Evolutionary conservation across 768 basidiomycete genomes (phyloP), one percentile per base, ranked within the genome.

Genomic region (Lactifluus piperatus): DNA sequence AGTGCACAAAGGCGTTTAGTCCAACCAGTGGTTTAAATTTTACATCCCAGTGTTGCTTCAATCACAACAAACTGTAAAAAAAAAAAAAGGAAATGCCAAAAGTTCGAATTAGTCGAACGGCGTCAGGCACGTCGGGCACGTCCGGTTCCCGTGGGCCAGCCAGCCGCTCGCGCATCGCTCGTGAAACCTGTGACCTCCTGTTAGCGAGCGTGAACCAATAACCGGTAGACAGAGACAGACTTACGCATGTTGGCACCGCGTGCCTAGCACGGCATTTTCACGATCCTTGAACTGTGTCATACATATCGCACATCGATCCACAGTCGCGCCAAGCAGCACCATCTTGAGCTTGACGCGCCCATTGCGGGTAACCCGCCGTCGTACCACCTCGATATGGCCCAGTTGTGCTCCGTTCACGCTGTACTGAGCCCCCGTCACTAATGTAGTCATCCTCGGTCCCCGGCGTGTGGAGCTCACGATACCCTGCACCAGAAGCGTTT

Each of bases 261-360:
- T 37, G 0, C 62, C 64, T 16, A 63, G 13, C 43, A 47, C 57
- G 2, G 51, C 64, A 30, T 34, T 60, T 36, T 65, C 63, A 27
- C 36, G 24, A 24, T 65, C 62, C 10, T 53, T 46, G 39, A 65
- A 65, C 54, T 65, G 64, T 36, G 29, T 58, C 57, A 29, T 39
- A 43, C 64, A 65, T 4, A 63, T 51, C 44, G 36, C 54, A 27
- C 64, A 65, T 18, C 64, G 57, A 44, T 65, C 64, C 39, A 65
- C 64, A 4, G 57, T 51, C 43, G 52, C 46, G 41, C 62, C 64
- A 22, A 54, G 44, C 14, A 65, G 52, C 10, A 54, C 56, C 41
- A 65, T n/a, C 58, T 65, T 65, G 50, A 65, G 54, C 57, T 60
- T 63, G 39, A 63, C 62, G 9, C 62, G 62, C 43, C 64, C 64